A percentile compares a stretch with the other conserved stretches of the same genome.
Evolutionary conservation across 371 early-diverging fungal genomes (phyloP).

Genomic region (Sporodiniella umbellata): DNA sequence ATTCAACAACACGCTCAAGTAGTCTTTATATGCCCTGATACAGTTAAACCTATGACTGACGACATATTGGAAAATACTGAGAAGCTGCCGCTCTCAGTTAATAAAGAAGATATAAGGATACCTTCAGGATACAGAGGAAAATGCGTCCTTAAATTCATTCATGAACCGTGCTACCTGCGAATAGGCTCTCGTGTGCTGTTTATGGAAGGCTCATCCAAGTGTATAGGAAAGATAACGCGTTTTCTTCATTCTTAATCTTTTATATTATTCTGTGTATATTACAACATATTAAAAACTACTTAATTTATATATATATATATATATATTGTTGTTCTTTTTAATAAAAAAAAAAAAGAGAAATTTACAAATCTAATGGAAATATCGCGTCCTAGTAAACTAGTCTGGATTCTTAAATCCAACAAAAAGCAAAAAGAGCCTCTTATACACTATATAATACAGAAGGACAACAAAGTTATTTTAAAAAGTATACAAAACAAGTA

Average conservation of each 20-base stretch:
- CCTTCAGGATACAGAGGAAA: slow-evolving; percentile 13
- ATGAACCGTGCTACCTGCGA: slow-evolving; percentile 78
- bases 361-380: not conserved
- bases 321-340: not conserved
- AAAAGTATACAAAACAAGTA: too few relatives aligned
- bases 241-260: not conserved
- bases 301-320: not conserved
- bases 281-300: not conserved
- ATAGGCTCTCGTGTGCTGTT: slow-evolving; percentile 72
- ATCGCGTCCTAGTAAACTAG: not conserved
- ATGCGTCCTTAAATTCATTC: slow-evolving; percentile 74
- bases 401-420: not conserved
- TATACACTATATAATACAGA: not conserved
- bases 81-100: too few relatives aligned
- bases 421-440: not conserved
- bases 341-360: too few relatives aligned
- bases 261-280: not conserved
- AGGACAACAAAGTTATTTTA: not conserved
- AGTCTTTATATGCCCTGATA: slow-evolving; percentile 17
- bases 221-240: slow-evolving; percentile 78
- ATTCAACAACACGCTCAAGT: slow-evolving; percentile 82
- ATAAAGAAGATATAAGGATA: slow-evolving; percentile 6
- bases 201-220: slow-evolving; percentile 83
- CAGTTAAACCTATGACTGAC: slow-evolving; percentile 5
- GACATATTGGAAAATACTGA: slow-evolving; percentile 13